These are phyloP conservation scores for Jasminum sambac DNA, from an alignment of 257 asterid genomes.

Conservation along the genomic window DNA sequence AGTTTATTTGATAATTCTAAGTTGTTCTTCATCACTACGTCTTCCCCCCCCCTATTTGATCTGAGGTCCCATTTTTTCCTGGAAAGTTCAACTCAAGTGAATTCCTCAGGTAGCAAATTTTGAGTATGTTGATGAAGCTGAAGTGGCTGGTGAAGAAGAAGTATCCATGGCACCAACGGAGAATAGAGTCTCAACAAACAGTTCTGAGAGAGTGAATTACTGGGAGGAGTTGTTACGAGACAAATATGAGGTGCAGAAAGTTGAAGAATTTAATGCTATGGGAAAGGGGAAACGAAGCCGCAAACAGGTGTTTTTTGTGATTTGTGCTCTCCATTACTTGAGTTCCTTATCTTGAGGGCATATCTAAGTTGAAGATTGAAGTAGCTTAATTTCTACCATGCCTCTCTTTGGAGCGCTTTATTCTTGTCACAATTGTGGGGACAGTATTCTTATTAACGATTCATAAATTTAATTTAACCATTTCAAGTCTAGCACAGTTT, in stretches of 20 bases:
- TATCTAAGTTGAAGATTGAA: neutral
- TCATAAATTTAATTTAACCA: neutral
- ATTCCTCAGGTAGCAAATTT: conserved; percentile 86
- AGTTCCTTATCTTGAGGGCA: conserved; percentile 11
- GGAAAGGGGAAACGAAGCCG: conserved; percentile 98
- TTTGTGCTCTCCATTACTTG: conserved; percentile 1
- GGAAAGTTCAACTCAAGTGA: conserved; percentile 24
- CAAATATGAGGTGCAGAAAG: conserved; percentile 78
- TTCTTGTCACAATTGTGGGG: neutral
- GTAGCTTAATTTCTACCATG: neutral
- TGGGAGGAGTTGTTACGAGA: conserved; percentile 95
- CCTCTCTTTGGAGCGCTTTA: neutral
- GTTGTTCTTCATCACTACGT: conserved; percentile 8
- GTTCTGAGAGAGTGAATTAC: conserved; percentile 66
- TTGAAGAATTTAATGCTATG: conserved; percentile 84
- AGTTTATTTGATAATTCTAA: conserved; percentile 11
- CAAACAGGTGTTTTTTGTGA: conserved; percentile 54
- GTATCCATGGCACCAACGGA: conserved; percentile 54
- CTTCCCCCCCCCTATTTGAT: too few relatives aligned
- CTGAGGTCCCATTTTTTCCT: conserved; percentile 13
- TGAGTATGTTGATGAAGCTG: conserved; percentile 81
- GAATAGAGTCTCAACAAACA: conserved; percentile 55
- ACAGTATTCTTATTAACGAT: neutral
- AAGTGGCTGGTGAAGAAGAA: conserved; percentile 76
- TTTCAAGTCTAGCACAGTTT: neutral